Evolutionary conservation across 371 early-diverging fungal genomes (phyloP).

Genomic region (Actinomucor elegans): DNA sequence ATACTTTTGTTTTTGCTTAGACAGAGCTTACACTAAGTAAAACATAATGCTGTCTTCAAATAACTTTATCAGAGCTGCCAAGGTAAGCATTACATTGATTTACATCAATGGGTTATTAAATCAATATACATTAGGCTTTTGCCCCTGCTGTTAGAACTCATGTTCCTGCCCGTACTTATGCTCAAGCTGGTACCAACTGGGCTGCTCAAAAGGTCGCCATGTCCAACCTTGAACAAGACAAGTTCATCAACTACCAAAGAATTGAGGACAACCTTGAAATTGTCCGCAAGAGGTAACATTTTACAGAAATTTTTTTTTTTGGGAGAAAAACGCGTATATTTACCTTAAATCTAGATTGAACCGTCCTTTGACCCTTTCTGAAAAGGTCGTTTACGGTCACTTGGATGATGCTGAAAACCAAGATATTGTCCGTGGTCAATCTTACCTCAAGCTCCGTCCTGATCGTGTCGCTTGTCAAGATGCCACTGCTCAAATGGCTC

Average conservation of each 20-base stretch:
- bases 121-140: slow-evolving; percentile 18
- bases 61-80: slow-evolving; percentile 33
- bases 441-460: slow-evolving; percentile 90
- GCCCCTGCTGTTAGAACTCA: slow-evolving; percentile 31
- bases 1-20: slow-evolving; percentile 10
- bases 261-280: slow-evolving; percentile 90
- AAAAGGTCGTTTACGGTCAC: slow-evolving; percentile 95
- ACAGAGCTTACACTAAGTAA: slow-evolving; percentile 21
- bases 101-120: background rate
- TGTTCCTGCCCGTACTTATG: slow-evolving; percentile 43
- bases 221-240: slow-evolving; percentile 81
- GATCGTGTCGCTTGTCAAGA: slow-evolving; percentile 97
- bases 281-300: slow-evolving; percentile 85
- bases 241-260: slow-evolving; percentile 90
- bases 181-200: slow-evolving; percentile 46
- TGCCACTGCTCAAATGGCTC: slow-evolving; percentile 97
- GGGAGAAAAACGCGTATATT: background rate
- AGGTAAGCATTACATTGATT: slow-evolving; percentile 17
- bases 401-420: slow-evolving; percentile 87
- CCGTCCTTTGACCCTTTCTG: slow-evolving; percentile 87
- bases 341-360: slow-evolving; percentile 51
- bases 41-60: slow-evolving; percentile 33
- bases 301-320: slow-evolving; percentile 12
- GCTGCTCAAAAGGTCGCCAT: slow-evolving; percentile 75
- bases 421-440: slow-evolving; percentile 80